A percentile compares a stretch with the other conserved stretches of the same genome.
These are phyloP conservation scores for Liriodendron chinense DNA, from an alignment of 164 flowering plant genomes.

Conservation along the genomic window DNA sequence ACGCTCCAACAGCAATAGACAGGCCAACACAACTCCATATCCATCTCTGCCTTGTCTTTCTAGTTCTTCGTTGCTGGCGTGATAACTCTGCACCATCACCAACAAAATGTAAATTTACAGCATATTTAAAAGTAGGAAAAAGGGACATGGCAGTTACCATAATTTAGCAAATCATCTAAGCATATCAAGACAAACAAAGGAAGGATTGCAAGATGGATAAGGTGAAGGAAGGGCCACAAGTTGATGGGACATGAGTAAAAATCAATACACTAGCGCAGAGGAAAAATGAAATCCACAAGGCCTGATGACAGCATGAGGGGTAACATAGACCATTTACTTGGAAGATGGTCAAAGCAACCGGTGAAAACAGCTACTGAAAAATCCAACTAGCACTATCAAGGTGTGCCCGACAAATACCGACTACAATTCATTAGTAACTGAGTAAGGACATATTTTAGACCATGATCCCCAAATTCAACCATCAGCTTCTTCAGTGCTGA, in stretches of 20 bases:
- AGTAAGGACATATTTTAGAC: too few relatives aligned
- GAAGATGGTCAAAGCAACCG: neutral
- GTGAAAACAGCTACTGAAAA: neutral
- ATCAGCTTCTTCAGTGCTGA: neutral
- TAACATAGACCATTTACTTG: too few relatives aligned
- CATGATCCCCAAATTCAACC: neutral
- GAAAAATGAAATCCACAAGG: too few relatives aligned
- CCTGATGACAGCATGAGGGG: too few relatives aligned
- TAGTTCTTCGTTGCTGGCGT: slow-evolving; percentile 21
- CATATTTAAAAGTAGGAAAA: neutral
- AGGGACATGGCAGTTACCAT: too few relatives aligned
- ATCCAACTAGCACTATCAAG: neutral
- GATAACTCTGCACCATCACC: slow-evolving; percentile 2
- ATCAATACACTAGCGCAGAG: too few relatives aligned
- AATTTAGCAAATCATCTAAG: neutral
- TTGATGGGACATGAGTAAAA: too few relatives aligned
- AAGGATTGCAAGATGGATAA: too few relatives aligned
- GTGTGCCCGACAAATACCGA: neutral
- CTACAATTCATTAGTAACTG: too few relatives aligned
- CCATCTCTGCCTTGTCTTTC: slow-evolving; percentile 67
- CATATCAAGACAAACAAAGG: neutral
- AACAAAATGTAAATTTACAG: neutral
- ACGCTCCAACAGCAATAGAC: slow-evolving; percentile 54
- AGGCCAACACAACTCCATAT: slow-evolving; percentile 71
- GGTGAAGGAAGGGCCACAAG: too few relatives aligned